phyloP scores from a whole-genome alignment of 257 asterid species.

The Fraxinus americana region DNA sequence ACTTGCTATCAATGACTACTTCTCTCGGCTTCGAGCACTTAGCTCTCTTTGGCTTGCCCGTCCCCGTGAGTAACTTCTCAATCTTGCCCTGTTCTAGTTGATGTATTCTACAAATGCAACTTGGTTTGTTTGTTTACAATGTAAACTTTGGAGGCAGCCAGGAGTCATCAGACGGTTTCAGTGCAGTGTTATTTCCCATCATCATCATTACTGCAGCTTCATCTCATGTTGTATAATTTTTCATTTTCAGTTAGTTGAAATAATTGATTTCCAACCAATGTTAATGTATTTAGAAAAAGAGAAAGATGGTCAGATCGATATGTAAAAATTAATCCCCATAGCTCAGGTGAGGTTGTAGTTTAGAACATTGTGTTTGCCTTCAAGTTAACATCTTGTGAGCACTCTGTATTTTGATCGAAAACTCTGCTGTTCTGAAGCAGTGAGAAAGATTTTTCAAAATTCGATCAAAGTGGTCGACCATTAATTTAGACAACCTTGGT shows the following conservation, averaged over 20 bases:
- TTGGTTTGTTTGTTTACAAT: not conserved
- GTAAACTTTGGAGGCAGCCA: not conserved
- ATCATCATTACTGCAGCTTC: not conserved
- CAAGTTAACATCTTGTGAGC: too few species aligned
- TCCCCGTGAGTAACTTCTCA: slow-evolving; percentile 61
- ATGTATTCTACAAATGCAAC: not conserved
- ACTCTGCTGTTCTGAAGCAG: too few species aligned
- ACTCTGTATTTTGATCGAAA: too few species aligned
- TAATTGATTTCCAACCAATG: not conserved
- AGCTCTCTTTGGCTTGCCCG: slow-evolving; percentile 98
- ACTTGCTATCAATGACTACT: slow-evolving; percentile 83
- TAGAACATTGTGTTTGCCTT: too few species aligned
- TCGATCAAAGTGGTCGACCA: too few species aligned
- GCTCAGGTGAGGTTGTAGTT: too few species aligned
- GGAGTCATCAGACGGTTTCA: not conserved
- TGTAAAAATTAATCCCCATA: not conserved
- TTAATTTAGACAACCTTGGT: too few species aligned
- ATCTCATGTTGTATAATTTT: not conserved
- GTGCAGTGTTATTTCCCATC: not conserved
- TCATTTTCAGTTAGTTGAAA: not conserved
- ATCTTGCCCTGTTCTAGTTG: not conserved
- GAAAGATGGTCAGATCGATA: not conserved
- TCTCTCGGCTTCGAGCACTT: slow-evolving; percentile 90
- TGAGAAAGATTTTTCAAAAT: too few species aligned
- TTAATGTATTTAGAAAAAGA: not conserved